A percentile compares a stretch with the other conserved stretches of the same genome.
These are phyloP conservation scores for Mycena kentingensis DNA, from an alignment of 768 basidiomycete species.

Conservation along the genomic window DNA sequence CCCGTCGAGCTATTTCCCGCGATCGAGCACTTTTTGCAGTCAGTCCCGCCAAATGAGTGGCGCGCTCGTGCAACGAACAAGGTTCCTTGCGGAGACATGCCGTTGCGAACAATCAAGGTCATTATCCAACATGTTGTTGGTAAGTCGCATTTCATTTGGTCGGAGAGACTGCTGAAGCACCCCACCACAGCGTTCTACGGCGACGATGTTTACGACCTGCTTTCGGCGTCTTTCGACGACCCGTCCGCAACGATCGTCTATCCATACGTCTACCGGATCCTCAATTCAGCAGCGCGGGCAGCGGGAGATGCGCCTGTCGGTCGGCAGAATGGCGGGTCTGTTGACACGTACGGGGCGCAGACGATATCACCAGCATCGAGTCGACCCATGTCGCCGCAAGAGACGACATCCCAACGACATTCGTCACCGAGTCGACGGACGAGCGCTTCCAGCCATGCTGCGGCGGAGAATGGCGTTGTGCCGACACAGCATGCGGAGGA, in stretches of 20 bases:
- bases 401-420: conserved; percentile 54
- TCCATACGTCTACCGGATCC: conserved; percentile 90
- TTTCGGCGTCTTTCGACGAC: conserved; percentile 90
- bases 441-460: conserved; percentile 67
- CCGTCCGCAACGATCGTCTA: conserved; percentile 98
- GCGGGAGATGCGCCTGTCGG: conserved; percentile 38
- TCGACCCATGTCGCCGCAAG: conserved; percentile 72
- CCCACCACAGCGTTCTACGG: conserved; percentile 68
- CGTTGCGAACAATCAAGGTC: conserved; percentile 94
- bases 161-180: conserved; percentile 18
- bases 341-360: conserved; percentile 38
- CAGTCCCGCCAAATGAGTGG: conserved; percentile 95
- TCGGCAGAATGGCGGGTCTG: not conserved
- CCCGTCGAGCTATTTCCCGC: conserved; percentile 89
- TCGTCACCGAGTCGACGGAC: conserved; percentile 65
- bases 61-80: conserved; percentile 86
- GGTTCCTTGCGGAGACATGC: conserved; percentile 97
- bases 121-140: conserved; percentile 97
- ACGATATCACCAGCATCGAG: conserved; percentile 61
- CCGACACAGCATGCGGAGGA: conserved; percentile 58
- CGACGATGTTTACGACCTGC: conserved; percentile 87
- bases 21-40: conserved; percentile 92
- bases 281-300: conserved; percentile 65
- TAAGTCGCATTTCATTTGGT: conserved; percentile 44
- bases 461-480: conserved; percentile 54